Evolutionary conservation across 2,329 filamentous ascomycete genomes (phyloP).

Genomic region (Fusarium brachygibbosum): DNA sequence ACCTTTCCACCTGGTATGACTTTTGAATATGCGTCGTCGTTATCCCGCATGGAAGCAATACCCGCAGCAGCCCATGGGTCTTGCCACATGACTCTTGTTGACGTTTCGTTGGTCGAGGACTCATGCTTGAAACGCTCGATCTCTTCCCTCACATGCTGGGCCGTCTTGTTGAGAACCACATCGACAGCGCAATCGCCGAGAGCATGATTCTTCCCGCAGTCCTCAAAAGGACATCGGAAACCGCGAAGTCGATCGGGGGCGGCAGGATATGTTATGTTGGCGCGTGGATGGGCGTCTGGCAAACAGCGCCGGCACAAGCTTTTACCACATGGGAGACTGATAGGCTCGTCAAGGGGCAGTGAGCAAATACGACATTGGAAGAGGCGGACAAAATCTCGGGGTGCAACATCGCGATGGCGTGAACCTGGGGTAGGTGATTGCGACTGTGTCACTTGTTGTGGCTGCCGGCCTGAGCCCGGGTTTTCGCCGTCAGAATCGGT

Average conservation of each 20-base stretch:
- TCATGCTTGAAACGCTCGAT: slow-evolving; percentile 60
- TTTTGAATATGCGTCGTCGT: slow-evolving; percentile 47
- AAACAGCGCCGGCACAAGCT: slow-evolving; percentile 82
- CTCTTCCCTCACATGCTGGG: slow-evolving; percentile 69
- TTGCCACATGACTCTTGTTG: slow-evolving; percentile 55
- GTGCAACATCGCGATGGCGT: slow-evolving; percentile 35
- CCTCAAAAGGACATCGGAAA: slow-evolving; percentile 78
- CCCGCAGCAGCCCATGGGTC: slow-evolving; percentile 59
- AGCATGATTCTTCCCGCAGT: slow-evolving; percentile 79
- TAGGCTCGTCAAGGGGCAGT: slow-evolving; percentile 73
- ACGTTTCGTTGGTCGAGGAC: slow-evolving; percentile 43
- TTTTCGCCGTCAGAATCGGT: slow-evolving; percentile 23
- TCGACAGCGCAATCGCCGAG: slow-evolving; percentile 82
- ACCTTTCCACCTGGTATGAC: slow-evolving; percentile 70
- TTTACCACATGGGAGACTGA: slow-evolving; percentile 85
- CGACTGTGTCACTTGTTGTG: slow-evolving; percentile 18
- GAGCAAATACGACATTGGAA: slow-evolving; percentile 85
- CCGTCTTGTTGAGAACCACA: slow-evolving; percentile 80
- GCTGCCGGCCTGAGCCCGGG: slow-evolving; percentile 21
- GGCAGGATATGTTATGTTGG: slow-evolving; percentile 83
- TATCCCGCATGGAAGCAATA: slow-evolving; percentile 56
- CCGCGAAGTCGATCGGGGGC: slow-evolving; percentile 75
- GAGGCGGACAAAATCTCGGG: slow-evolving; percentile 68
- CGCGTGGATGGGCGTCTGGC: slow-evolving; percentile 73
- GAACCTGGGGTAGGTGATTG: slow-evolving; percentile 16